phyloP scores from a whole-genome alignment of 257 asterid genomes.

The Solanum stenotomum region DNA sequence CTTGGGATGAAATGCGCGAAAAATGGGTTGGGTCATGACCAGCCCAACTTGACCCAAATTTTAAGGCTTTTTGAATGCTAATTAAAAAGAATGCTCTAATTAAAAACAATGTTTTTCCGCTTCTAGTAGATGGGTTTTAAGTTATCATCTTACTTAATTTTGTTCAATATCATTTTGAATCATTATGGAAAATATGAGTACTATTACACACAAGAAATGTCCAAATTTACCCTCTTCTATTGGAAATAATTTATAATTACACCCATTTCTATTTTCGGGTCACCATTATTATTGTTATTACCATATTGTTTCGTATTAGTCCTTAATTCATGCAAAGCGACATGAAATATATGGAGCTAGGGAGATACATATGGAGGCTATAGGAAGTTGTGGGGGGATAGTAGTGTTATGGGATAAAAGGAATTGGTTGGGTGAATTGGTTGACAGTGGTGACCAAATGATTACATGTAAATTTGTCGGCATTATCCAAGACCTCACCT shows the following conservation, averaged over 20 bases:
- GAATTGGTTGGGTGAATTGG: neutral
- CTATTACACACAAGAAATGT: neutral
- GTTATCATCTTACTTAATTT: neutral
- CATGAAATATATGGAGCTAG: neutral
- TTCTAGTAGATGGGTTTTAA: neutral
- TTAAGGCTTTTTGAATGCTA: neutral
- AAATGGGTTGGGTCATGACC: neutral
- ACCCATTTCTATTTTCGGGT: neutral
- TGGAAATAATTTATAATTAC: neutral
- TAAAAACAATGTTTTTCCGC: neutral
- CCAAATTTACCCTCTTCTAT: neutral
- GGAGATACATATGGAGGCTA: neutral
- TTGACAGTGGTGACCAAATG: neutral
- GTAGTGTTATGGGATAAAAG: neutral
- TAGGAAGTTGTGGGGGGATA: neutral
- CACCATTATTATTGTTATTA: neutral
- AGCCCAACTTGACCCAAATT: neutral
- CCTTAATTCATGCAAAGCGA: neutral
- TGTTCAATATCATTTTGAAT: neutral
- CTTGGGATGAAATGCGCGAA: neutral
- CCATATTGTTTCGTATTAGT: neutral
- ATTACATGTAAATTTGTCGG: neutral
- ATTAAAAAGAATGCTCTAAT: neutral
- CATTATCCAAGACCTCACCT: neutral
- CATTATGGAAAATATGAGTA: neutral